Base-by-base conservation (phyloP, 1,139 yeast genomes). In the Ogataea hybrid region DNA sequence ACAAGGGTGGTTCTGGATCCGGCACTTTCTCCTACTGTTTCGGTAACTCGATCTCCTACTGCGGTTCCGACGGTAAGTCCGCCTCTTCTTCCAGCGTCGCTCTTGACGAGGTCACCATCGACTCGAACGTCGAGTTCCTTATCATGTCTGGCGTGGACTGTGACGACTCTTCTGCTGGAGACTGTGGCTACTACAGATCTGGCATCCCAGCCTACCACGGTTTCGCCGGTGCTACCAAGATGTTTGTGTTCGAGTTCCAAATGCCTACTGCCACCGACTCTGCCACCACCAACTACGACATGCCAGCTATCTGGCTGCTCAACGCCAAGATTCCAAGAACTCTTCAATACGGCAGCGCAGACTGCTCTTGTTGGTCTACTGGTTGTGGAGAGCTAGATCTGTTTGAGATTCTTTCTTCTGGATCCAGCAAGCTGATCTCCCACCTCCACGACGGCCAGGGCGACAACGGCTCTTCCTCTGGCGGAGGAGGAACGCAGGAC, bases 361-460 rank as follows among this genome's bases (percentile, higher is more conserved):
- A 71, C 10, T 85, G 97, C 71, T 88, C 97, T 21, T 92, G 97
- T 75, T 92, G 98, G 98, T 64, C 79, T 53, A 77, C 95, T 30
- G 97, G 97, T 39, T 92, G 98, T 69, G 97, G 97, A 65, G 98
- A 92, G 70, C 74, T 90, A 54, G 98, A 92, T 65, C 71, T 88
- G 49, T 90, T 90, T 58, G 98, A 92, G 73, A 77, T 87, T 55
- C 75, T 87, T 61, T 66, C 70, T 52, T 57, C 86, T 27, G 96
- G 96, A 52, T 81, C 87, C 50, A 68, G 71, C 61, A 79, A 81
- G 61, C 71, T 90, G 64, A 84, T 86, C 58, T 71, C 87, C 49
- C 95, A 90, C 62, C 69, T 92, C 58, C 98, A 92, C 70, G 79
- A 78, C 60, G 88, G 87, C 59, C 96, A 89, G 74, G 95, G 94